A percentile compares a stretch with the other conserved stretches of the same genome.
phyloP scores from a whole-genome alignment of 306 rosid genomes.

The Arachis stenosperma region DNA sequence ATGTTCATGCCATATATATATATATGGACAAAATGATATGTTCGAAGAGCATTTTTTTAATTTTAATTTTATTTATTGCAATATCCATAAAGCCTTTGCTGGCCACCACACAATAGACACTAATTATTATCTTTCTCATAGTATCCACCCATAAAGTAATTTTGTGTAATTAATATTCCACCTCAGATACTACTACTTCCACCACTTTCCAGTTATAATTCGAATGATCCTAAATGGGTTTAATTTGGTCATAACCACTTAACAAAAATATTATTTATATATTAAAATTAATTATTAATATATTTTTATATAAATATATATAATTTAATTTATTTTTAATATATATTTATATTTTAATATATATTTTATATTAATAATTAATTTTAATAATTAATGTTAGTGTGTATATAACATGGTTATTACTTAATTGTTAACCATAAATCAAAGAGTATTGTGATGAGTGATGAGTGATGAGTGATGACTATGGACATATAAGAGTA shows the following conservation, averaged over 20 bases:
- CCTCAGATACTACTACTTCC: not conserved
- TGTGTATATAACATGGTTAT: no score
- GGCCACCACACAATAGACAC: not conserved
- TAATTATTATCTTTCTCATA: not conserved
- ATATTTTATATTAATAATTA: no score
- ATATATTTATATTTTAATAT: no score
- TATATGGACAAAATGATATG: no score
- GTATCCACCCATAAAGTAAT: not conserved
- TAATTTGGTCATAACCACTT: conserved; percentile 10
- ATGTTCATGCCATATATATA: no score
- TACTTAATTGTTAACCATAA: not conserved
- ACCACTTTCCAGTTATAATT: not conserved
- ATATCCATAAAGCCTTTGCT: conserved; percentile 3
- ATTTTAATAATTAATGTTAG: no score
- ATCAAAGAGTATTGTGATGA: not conserved
- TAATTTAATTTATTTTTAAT: no score
- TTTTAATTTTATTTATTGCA: not conserved
- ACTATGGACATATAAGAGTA: not conserved
- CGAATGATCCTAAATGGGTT: conserved; percentile 34
- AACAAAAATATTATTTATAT: no score
- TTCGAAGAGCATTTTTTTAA: not conserved
- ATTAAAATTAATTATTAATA: no score
- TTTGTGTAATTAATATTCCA: not conserved
- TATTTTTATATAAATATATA: no score
- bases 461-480: not conserved